phyloP scores from a whole-genome alignment of 2,329 filamentous ascomycete genomes.

The Fusarium luffae region DNA sequence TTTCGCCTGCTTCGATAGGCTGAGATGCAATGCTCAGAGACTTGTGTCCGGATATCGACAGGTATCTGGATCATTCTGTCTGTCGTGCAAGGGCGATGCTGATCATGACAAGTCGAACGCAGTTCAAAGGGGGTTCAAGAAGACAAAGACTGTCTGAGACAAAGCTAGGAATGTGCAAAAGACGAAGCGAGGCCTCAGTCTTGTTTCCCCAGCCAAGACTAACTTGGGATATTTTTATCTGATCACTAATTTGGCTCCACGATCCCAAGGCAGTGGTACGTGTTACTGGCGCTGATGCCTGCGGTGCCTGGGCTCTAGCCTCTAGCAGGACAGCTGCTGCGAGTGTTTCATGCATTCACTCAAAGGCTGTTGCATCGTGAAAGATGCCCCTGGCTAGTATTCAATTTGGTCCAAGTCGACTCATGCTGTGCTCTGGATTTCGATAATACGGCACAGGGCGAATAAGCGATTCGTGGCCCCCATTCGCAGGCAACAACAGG shows the following conservation, averaged over 20 bases:
- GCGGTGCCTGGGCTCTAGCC: conserved; percentile 20
- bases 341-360: conserved; percentile 40
- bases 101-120: conserved; percentile 29
- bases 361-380: conserved; percentile 30
- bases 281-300: conserved; percentile 27
- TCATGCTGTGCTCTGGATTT: conserved; percentile 10
- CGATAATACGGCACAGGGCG: neutral
- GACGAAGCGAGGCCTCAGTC: conserved; percentile 27
- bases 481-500: conserved; percentile 35
- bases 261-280: conserved; percentile 37
- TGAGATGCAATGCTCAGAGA: conserved; percentile 14
- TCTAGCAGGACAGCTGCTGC: conserved; percentile 30
- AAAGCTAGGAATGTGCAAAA: conserved; percentile 32
- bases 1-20: conserved; percentile 33
- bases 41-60: conserved; percentile 35
- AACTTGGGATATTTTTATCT: conserved; percentile 25
- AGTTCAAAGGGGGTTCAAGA: conserved; percentile 13
- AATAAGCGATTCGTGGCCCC: conserved; percentile 30
- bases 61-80: conserved; percentile 14
- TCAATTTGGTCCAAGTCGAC: neutral
- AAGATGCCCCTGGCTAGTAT: conserved; percentile 12
- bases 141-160: conserved; percentile 23
- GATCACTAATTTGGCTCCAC: conserved; percentile 13
- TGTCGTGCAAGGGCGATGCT: conserved; percentile 35
- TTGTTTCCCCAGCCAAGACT: conserved; percentile 7